phyloP scores from a whole-genome alignment of 768 basidiomycete species.

The Lactarius sanguifluus region DNA sequence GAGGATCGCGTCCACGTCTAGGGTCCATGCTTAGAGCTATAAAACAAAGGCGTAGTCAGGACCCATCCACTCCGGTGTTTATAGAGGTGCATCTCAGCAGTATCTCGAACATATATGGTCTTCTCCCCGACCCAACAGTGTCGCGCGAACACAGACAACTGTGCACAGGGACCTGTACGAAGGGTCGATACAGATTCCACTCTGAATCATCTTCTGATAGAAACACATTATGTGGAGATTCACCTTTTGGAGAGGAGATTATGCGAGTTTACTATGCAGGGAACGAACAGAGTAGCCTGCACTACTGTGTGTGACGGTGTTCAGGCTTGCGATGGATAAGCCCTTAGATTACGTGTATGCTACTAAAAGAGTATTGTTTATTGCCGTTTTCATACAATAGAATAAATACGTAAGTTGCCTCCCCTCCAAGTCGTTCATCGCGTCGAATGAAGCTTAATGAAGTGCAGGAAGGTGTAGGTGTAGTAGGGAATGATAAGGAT shows the following conservation, averaged over 20 bases:
- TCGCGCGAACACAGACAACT: constrained; percentile 19
- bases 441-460: too few relatives aligned
- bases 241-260: constrained; percentile 20
- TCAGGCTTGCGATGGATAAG: background rate
- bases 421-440: too few relatives aligned
- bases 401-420: too few relatives aligned
- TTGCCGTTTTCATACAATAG: too few relatives aligned
- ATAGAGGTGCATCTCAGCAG: constrained; percentile 61
- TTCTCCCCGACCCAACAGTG: constrained; percentile 62
- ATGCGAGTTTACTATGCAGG: constrained; percentile 3
- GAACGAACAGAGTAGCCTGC: background rate
- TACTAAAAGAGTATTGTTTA: too few relatives aligned
- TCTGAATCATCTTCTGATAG: constrained; percentile 76
- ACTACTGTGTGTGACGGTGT: constrained; percentile 1
- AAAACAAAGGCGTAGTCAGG: constrained; percentile 25
- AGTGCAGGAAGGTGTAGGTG: too few relatives aligned
- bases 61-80: constrained; percentile 27
- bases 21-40: constrained; percentile 61
- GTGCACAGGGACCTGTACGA: constrained; percentile 28
- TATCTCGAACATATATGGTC: constrained; percentile 89
- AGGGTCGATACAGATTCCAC: constrained; percentile 86
- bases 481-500: too few relatives aligned
- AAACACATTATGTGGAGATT: background rate
- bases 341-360: background rate
- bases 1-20: constrained; percentile 76